phyloP scores from a whole-genome alignment of 2,329 filamentous ascomycete genomes.

The Pleurostoma richardsiae region DNA sequence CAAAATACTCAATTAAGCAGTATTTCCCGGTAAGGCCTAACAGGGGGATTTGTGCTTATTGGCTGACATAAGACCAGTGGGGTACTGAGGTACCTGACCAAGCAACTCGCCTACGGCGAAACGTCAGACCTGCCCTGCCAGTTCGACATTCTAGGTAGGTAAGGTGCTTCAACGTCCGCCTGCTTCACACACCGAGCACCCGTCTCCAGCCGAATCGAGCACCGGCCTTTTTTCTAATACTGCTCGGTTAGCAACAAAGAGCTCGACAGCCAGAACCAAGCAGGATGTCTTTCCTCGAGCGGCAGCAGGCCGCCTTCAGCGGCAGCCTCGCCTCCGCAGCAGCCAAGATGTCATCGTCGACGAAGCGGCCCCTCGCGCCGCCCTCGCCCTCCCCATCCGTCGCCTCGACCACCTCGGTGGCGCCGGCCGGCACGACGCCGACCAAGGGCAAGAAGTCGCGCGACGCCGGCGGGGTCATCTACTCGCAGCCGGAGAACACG shows the following conservation, averaged over 20 bases:
- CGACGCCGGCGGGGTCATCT: slow-evolving; percentile 47
- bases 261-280: slow-evolving; percentile 4
- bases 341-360: slow-evolving; percentile 46
- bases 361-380: slow-evolving; percentile 44
- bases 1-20: too few relatives aligned
- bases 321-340: slow-evolving; percentile 59
- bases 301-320: slow-evolving; percentile 58
- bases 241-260: background rate
- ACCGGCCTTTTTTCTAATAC: too few relatives aligned
- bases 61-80: too few relatives aligned
- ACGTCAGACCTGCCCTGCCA: too few relatives aligned
- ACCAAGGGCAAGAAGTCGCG: slow-evolving; percentile 57
- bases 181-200: too few relatives aligned
- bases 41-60: too few relatives aligned
- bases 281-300: slow-evolving; percentile 61
- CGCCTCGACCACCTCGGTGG: slow-evolving; percentile 38
- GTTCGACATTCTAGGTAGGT: too few relatives aligned
- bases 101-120: too few relatives aligned
- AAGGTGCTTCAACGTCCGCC: too few relatives aligned
- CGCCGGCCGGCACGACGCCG: slow-evolving; percentile 57
- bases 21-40: too few relatives aligned
- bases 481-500: slow-evolving; percentile 72
- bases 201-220: too few relatives aligned
- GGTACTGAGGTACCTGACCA: too few relatives aligned
- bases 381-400: slow-evolving; percentile 60